Percentiles rank a stretch among this genome's conserved stretches.
phyloP scores from a whole-genome alignment of 2,329 filamentous ascomycete species.

The Byssothecium circinans region DNA sequence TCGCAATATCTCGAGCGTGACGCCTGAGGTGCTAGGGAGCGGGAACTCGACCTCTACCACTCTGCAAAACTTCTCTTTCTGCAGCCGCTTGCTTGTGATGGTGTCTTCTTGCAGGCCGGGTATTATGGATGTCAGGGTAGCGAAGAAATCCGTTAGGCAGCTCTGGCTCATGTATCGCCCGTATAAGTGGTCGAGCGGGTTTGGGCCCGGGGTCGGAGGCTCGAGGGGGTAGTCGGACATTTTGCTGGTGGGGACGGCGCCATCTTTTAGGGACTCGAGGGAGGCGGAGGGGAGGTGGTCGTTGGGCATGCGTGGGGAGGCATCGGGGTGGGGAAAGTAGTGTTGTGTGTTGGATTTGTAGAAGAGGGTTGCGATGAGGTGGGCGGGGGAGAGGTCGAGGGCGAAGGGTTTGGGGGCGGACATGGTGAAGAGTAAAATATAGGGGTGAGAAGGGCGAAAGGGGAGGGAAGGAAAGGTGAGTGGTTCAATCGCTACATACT shows the following conservation, averaged over 20 bases:
- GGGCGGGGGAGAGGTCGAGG: conserved; percentile 20
- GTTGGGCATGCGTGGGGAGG: conserved; percentile 38
- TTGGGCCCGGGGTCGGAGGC: conserved; percentile 56
- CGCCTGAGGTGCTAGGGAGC: conserved; percentile 54
- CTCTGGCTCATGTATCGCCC: conserved; percentile 57
- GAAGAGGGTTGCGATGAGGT: conserved; percentile 43
- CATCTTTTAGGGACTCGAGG: conserved; percentile 43
- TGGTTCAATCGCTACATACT: too few relatives aligned
- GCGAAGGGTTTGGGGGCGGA: neutral
- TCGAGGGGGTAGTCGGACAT: conserved; percentile 58
- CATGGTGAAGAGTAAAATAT: too few relatives aligned
- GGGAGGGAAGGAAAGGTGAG: too few relatives aligned
- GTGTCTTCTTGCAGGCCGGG: conserved; percentile 53
- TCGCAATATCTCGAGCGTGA: conserved; percentile 67
- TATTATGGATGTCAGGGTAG: conserved; percentile 53
- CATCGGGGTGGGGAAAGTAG: conserved; percentile 52
- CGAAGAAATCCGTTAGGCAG: conserved; percentile 59
- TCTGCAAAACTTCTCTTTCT: conserved; percentile 60
- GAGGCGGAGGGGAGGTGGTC: conserved; percentile 37
- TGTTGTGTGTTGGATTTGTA: conserved; percentile 38
- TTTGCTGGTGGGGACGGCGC: conserved; percentile 54
- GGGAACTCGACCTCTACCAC: conserved; percentile 69
- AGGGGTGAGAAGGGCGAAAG: too few relatives aligned
- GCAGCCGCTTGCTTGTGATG: conserved; percentile 56
- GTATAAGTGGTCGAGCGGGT: conserved; percentile 58